These are phyloP conservation scores for Kentomonas sorsogonicus DNA, from an alignment of 208 protist species.

Conservation along the genomic window DNA sequence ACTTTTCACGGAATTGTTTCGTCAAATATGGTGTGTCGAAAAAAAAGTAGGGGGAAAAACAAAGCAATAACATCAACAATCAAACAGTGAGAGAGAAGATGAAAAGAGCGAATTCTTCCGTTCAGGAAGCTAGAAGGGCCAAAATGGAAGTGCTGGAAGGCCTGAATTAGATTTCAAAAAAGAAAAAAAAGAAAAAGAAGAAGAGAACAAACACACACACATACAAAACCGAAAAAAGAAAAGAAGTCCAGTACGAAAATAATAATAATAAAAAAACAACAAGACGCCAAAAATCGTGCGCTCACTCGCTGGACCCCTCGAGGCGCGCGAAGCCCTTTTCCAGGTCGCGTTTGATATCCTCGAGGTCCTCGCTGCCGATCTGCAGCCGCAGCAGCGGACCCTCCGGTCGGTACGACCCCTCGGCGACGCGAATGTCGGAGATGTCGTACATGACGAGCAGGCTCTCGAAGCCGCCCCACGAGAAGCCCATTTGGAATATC, in stretches of 20 bases:
- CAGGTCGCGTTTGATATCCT: conserved; percentile 24
- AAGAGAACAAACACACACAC: not conserved
- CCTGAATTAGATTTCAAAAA: too few species aligned
- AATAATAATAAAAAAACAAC: conserved; percentile 2
- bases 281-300: not conserved
- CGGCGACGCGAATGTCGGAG: conserved; percentile 4
- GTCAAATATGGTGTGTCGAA: not conserved
- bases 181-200: conserved; percentile 3
- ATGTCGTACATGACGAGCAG: conserved; percentile 22
- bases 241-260: not conserved
- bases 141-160: too few species aligned
- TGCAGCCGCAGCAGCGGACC: conserved; percentile 14
- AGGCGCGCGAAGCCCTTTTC: conserved; percentile 12
- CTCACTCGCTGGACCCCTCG: conserved; percentile 3
- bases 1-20: not conserved
- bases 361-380: conserved; percentile 17
- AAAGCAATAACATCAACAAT: not conserved
- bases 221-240: not conserved
- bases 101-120: conserved; percentile 1
- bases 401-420: conserved; percentile 7
- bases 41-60: conserved; percentile 9
- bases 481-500: conserved; percentile 18
- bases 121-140: too few species aligned
- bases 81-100: not conserved
- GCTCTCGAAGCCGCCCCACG: conserved; percentile 16